Base-by-base conservation (phyloP, 176 grass and related monocot species). In the Microstegium vimineum region DNA sequence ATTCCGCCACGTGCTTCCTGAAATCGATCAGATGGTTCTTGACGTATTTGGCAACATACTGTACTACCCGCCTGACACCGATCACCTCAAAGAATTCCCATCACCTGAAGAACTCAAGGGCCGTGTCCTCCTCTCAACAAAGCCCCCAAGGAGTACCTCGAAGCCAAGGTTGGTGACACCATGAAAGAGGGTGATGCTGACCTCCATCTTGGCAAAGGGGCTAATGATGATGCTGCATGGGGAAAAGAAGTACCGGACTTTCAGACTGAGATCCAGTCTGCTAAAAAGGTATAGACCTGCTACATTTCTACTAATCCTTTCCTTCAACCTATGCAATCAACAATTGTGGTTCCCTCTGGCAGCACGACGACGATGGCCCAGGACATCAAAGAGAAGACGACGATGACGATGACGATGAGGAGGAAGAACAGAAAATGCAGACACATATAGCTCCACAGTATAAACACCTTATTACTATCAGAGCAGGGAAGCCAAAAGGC, bases 401-500 rank as follows among this genome's bases (percentile, higher is more conserved):
- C 0, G 82, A 65, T 0, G 72, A 78, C 0, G 88, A 92, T 0
- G 79, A 93, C 0, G 86, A 78, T 0, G 81, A 77, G 0, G 83
- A 92, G 10, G 81, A 89, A 3, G 84, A 89, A n/a, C 90, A 72
- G 49, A 88, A 87, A 74, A 37, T 82, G 17, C 52, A 73, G 8
- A 82, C 84, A 3, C 77, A 81, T 74, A 25, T 83, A 56, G 59
- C 84, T 67, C 87, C 81, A 52, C 84, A 93, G 38, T 98, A 98
- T 66, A 93, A 93, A 66, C 86, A 83, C 35, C 77, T 98, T 42
- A 98, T 98, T 72, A 94, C 92, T 25, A 94, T 98, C 51, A 88
- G 63, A 35, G 92, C 95, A 83, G 95, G 95, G 72, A 98, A 98
- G 56, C 95, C 95, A 26, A 98, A 94, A 74, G 95, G 92, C 71